Percentiles rank a stretch among this genome's conserved stretches.
Evolutionary conservation across 768 basidiomycete species (phyloP).

Genomic region (Agrocybe chaxingu): DNA sequence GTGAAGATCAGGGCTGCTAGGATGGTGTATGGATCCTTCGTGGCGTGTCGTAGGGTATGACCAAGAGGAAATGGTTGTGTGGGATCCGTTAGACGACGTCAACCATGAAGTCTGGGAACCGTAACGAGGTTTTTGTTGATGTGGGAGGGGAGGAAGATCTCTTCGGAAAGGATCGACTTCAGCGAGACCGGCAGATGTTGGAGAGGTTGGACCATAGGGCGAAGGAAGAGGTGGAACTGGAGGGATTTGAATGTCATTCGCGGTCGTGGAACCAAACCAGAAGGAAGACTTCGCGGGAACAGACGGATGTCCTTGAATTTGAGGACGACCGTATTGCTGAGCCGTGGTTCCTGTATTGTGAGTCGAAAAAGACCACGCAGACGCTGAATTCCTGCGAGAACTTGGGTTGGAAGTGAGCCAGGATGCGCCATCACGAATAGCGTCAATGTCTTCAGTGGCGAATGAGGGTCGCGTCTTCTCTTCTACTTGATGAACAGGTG

Average conservation of each 20-base stretch:
- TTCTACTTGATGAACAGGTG: constrained; percentile 48
- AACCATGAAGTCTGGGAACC: constrained; percentile 76
- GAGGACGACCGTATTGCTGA: constrained; percentile 35
- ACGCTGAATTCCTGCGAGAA: constrained; percentile 55
- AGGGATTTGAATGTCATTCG: constrained; percentile 47
- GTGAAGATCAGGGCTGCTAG: constrained; percentile 40
- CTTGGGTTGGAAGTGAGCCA: constrained; percentile 73
- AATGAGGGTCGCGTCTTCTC: constrained; percentile 62
- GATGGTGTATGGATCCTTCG: constrained; percentile 29
- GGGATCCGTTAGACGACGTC: constrained; percentile 58
- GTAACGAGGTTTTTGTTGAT: constrained; percentile 43
- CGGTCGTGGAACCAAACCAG: constrained; percentile 54
- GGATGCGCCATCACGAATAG: constrained; percentile 71
- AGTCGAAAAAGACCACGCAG: constrained; percentile 73
- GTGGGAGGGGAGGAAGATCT: constrained; percentile 38
- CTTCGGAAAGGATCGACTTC: constrained; percentile 68
- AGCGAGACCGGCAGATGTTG: constrained; percentile 32
- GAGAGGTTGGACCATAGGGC: constrained; percentile 47
- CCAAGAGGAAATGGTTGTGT: constrained; percentile 61
- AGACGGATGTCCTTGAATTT: constrained; percentile 36
- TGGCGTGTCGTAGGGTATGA: constrained; percentile 56
- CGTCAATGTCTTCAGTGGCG: constrained; percentile 70
- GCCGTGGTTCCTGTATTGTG: constrained; percentile 44
- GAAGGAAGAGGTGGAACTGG: constrained; percentile 71
- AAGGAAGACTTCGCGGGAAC: constrained; percentile 56